Evolutionary conservation across 2,329 filamentous ascomycete genomes (phyloP), one percentile per base, ranked within the genome.

Genomic region (Colletotrichum filicis): DNA sequence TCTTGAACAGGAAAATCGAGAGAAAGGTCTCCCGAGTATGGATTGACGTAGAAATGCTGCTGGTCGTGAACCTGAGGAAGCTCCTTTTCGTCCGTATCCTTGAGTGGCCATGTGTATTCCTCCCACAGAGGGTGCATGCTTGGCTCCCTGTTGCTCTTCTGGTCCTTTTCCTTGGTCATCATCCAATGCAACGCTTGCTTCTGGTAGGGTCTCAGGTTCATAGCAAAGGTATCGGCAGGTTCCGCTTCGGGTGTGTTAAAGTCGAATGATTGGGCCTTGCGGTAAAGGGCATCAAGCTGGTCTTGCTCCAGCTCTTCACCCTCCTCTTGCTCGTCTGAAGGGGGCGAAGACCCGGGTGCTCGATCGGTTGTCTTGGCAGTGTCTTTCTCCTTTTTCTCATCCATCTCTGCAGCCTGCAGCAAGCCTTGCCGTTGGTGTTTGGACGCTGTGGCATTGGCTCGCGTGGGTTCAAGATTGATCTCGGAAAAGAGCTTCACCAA

Each of bases 71-170:
- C 87, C 22, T 80, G 79, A 0, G 93, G 92, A 12, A 98, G 79
- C 5, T 93, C 90, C 55, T 93, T 90, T 76, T 97, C 95, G 76
- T 98, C 94, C 49, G 93, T 92, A 82, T 99, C 97, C 79, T 95
- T 95, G 0, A 86, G 85, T 0, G 97, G 97, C 95, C 95, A 99
- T 2, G 85, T 81, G 77, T 99, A 99, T 80, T 98, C 94, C 83
- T 99, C 97, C 97, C 97, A 99, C 0, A 99, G 83, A 0, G 97
- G 97, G 82, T 99, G 95, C 94, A 99, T 98, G 0, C 95, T 98
- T 4, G 87, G 86, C 78, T 95, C 92, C 67, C 91, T 90, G 49
- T 91, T 89, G 12, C 90, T 88, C 76, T 91, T 92, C 74, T 93
- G 89, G 75, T 97, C 91, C 77, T 92, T 96, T 81, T 99, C 97